phyloP scores from a whole-genome alignment of 352 stramenopile species.

The Plasmopara halstedii region DNA sequence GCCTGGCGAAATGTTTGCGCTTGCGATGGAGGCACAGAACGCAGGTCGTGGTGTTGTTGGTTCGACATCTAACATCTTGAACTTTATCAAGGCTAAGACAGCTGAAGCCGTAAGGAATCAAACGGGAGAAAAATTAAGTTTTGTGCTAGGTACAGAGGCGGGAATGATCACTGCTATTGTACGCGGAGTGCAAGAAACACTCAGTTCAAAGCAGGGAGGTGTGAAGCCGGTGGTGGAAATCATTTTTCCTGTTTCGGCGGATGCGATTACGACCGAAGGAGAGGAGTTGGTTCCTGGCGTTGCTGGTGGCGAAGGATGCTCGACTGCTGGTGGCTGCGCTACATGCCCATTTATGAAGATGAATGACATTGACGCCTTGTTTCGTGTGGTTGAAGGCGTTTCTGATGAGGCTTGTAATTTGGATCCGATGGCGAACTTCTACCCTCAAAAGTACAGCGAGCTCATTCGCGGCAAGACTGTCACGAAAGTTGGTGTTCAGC shows the following conservation, averaged over 20 bases:
- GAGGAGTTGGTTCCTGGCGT: conserved; percentile 86
- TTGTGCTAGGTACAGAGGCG: conserved; percentile 95
- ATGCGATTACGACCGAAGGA: conserved; percentile 82
- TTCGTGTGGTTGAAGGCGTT: conserved; percentile 82
- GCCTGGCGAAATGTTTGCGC: conserved; percentile 97
- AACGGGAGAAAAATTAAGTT: conserved; percentile 77
- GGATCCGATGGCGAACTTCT: conserved; percentile 82
- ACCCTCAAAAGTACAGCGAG: conserved; percentile 89
- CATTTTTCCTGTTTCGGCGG: conserved; percentile 94
- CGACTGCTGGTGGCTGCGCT: conserved; percentile 93
- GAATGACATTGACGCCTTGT: conserved; percentile 96
- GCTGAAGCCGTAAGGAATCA: conserved; percentile 64
- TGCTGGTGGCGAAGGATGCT: conserved; percentile 92
- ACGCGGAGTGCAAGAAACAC: conserved; percentile 83
- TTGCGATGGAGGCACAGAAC: conserved; percentile 93
- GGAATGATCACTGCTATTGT: conserved; percentile 98
- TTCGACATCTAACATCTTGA: conserved; percentile 96
- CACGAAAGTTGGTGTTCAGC: conserved; percentile 88
- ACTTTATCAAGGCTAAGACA: conserved; percentile 96
- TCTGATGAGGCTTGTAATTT: conserved; percentile 17
- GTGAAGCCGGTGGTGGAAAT: conserved; percentile 90
- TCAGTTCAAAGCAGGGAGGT: conserved; percentile 31
- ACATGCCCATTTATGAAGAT: conserved; percentile 99
- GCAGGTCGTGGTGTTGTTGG: conserved; percentile 89
- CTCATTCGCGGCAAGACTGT: conserved; percentile 87